Evolutionary conservation across 148 eudicot genomes (phyloP), one percentile per base, ranked within the genome.

Genomic region (Amaranthus hypochondriacus): DNA sequence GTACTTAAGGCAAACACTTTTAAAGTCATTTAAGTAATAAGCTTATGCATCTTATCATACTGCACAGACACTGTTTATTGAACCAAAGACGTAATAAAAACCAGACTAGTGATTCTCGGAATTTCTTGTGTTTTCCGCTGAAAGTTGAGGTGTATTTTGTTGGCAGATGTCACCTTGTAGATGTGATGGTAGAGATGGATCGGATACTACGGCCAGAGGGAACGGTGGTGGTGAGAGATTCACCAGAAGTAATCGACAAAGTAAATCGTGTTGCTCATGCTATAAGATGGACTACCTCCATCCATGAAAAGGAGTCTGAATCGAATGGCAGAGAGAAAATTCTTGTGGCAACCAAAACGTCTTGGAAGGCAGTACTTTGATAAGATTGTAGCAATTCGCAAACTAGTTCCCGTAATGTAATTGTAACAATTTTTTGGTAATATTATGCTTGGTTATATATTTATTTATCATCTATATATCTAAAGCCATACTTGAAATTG

Each of bases 141-240:
- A 48, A 48, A 66, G 12, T 42, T 28, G 15, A 4, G 15, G 55
- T 56, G 15, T 39, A 39, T 70, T 54, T 15, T 14, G 42, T 43
- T 77, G 77, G 73, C 90, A 96, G 99, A 82, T 96, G 99, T 79
- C 86, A 87, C 82, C 81, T 96, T 9, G 94, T 92, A 69, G 97
- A 96, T 77, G 69, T 96, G 56, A 90, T 96, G 94, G 88, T 96
- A n/a, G 99, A 96, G 78, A 92, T 96, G 71, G 99, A 93, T 74
- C 83, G 99, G 62, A 90, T 96, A 65, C 69, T 96, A 66, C 94
- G 99, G 3, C 99, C 97, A 3, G 92, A 90, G 83, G 99, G 99
- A 61, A 96, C 90, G 2, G 94, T 90, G 43, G 85, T 96, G 44
- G 77, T 96, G 54, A 89, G 97, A 59, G 99, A 96, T 62, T 81